Evolutionary conservation across 306 rosid genomes (phyloP).

Genomic region (Myrica gale): DNA sequence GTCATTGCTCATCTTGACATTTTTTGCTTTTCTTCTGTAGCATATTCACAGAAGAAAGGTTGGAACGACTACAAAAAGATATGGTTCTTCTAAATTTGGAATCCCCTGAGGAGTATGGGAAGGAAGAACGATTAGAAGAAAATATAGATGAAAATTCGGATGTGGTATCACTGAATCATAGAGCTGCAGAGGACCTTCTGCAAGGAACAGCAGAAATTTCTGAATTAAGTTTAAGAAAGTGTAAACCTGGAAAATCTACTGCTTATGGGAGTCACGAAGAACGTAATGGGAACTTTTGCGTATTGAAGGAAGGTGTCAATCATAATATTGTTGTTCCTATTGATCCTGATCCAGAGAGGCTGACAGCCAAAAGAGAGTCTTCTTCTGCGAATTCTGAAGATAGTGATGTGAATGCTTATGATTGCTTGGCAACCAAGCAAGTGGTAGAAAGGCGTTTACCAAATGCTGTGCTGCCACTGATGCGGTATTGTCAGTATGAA

Average conservation of each 20-base stretch:
- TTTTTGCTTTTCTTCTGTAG: conserved; percentile 53
- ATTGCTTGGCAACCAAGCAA: conserved; percentile 58
- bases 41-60: conserved; percentile 94
- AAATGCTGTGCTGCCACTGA: conserved; percentile 77
- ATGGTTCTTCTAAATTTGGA: conserved; percentile 61
- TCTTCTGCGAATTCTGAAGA: conserved; percentile 42
- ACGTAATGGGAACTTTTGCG: conserved; percentile 38
- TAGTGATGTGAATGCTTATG: conserved; percentile 54
- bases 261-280: conserved; percentile 34
- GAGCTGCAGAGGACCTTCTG: conserved; percentile 36
- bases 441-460: conserved; percentile 69
- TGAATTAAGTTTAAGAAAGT: conserved; percentile 40
- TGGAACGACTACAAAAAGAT: conserved; percentile 74
- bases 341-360: conserved; percentile 45
- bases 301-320: conserved; percentile 28
- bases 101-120: conserved; percentile 35
- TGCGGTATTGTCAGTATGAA: conserved; percentile 86
- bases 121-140: conserved; percentile 46
- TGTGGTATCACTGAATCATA: conserved; percentile 35
- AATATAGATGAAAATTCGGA: conserved; percentile 44
- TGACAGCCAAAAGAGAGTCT: conserved; percentile 43
- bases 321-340: conserved; percentile 36
- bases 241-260: conserved; percentile 30
- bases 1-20: conserved; percentile 21
- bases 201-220: conserved; percentile 41